A percentile compares a stretch with the other conserved stretches of the same genome.
Conservation (phyloP, 768 basidiomycete genomes). For the Xanthoconium stramineum region DNA sequence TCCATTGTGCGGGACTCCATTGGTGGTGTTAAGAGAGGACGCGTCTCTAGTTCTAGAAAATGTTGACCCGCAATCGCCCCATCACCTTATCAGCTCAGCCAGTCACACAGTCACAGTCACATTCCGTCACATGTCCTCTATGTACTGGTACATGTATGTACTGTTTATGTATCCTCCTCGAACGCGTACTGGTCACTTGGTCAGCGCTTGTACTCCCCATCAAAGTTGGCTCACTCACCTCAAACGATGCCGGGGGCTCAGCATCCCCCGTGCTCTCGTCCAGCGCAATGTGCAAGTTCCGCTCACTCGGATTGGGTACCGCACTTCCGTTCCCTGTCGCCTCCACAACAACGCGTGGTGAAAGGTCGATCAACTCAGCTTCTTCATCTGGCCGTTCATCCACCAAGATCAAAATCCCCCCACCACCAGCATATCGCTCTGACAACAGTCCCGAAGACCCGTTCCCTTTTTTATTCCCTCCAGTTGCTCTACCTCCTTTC, state of each 20-base stretch:
- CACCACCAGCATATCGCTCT: constrained; percentile 73
- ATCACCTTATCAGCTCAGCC: constrained; percentile 28
- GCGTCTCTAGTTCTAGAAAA: constrained; percentile 15
- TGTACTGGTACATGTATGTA: no score
- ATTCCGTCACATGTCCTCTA: constrained; percentile 14
- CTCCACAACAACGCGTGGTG: constrained; percentile 35
- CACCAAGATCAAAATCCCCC: constrained; percentile 81
- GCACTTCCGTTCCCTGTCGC: constrained; percentile 28
- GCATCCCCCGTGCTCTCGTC: constrained; percentile 72
- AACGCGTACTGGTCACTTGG: constrained; percentile 64
- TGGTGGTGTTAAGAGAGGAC: constrained; percentile 7
- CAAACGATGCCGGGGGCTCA: constrained; percentile 75
- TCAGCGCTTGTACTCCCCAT: constrained; percentile 18
- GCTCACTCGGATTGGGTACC: constrained; percentile 25
- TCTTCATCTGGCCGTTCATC: constrained; percentile 71
- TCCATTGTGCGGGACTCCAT: constrained; percentile 71
- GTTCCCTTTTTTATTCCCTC: constrained; percentile 29
- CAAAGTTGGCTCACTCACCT: constrained; percentile 49
- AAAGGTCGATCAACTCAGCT: constrained; percentile 69
- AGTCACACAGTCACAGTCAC: constrained; percentile 19
- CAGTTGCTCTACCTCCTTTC: constrained; percentile 34
- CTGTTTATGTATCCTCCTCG: constrained; percentile 50
- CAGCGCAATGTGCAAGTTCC: constrained; percentile 57
- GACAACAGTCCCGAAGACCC: constrained; percentile 37
- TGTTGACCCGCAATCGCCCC: background rate